phyloP scores from a whole-genome alignment of 2,329 filamentous ascomycete genomes.

The Cercospora zeina region DNA sequence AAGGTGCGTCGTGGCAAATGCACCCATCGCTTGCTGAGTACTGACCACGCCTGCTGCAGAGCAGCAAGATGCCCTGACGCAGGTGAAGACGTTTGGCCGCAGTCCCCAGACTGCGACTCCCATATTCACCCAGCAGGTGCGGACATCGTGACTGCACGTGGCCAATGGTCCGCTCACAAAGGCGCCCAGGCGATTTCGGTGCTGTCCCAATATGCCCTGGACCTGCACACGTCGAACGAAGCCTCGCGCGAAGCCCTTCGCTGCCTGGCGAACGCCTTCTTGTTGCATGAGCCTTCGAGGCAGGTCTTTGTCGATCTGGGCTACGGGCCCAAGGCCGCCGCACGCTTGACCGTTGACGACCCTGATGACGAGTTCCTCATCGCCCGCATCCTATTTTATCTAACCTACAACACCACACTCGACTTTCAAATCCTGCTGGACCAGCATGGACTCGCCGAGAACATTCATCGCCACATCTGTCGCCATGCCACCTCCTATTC shows the following conservation, averaged over 20 bases:
- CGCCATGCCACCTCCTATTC: conserved; percentile 59
- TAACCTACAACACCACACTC: conserved; percentile 73
- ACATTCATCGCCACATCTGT: conserved; percentile 65
- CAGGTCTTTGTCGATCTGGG: conserved; percentile 72
- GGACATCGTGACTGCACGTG: conserved; percentile 25
- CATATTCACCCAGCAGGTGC: conserved; percentile 78
- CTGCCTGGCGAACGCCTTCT: conserved; percentile 80
- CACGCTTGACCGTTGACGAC: conserved; percentile 67
- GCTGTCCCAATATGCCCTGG: conserved; percentile 67
- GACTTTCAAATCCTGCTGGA: conserved; percentile 66
- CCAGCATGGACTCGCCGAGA: conserved; percentile 65
- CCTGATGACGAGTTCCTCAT: conserved; percentile 83
- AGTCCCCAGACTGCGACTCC: conserved; percentile 71
- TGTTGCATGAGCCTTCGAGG: conserved; percentile 67
- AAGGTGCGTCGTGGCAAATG: conserved; percentile 26
- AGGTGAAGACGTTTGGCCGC: conserved; percentile 78
- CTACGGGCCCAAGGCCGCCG: conserved; percentile 66
- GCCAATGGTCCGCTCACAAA: not conserved
- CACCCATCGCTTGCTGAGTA: not conserved
- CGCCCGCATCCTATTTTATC: conserved; percentile 75
- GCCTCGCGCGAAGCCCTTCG: conserved; percentile 73
- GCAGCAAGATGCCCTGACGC: conserved; percentile 56
- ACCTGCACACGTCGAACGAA: conserved; percentile 57
- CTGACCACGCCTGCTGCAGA: conserved; percentile 49
- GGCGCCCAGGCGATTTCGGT: conserved; percentile 63